phyloP scores from a whole-genome alignment of 768 basidiomycete genomes.

The Xanthoconium stramineum region DNA sequence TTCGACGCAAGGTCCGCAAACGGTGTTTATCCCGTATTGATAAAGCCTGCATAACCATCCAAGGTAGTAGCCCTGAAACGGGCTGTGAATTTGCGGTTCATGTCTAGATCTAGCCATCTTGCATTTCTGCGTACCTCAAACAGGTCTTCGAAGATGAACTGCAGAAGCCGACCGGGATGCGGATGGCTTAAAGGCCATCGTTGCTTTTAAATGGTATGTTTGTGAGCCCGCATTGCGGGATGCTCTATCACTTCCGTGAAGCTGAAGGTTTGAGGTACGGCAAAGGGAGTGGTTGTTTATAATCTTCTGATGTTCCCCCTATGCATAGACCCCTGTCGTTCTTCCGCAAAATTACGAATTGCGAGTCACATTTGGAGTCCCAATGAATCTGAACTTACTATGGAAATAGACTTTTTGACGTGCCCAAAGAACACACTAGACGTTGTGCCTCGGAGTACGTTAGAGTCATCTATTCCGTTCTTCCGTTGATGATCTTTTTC shows the following conservation, averaged over 20 bases:
- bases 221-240: constrained; percentile 77
- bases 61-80: constrained; percentile 47
- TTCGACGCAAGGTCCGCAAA: constrained; percentile 30
- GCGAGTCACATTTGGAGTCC: constrained; percentile 31
- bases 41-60: background rate
- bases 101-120: constrained; percentile 57
- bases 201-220: constrained; percentile 61
- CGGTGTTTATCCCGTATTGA: background rate
- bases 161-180: constrained; percentile 68
- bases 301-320: background rate
- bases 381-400: background rate
- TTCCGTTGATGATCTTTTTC: background rate
- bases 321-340: constrained; percentile 52
- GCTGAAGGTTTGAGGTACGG: constrained; percentile 67
- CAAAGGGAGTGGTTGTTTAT: background rate
- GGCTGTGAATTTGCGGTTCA: constrained; percentile 65
- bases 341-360: constrained; percentile 72
- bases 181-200: constrained; percentile 54
- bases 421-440: constrained; percentile 88
- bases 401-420: constrained; percentile 66
- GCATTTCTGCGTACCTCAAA: constrained; percentile 54
- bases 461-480: background rate
- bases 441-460: constrained; percentile 67
- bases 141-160: constrained; percentile 71
- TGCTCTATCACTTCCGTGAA: constrained; percentile 63